phyloP scores from a whole-genome alignment of 1,284 basidiomycete genomes.

The Hemileia vastatrix region DNA sequence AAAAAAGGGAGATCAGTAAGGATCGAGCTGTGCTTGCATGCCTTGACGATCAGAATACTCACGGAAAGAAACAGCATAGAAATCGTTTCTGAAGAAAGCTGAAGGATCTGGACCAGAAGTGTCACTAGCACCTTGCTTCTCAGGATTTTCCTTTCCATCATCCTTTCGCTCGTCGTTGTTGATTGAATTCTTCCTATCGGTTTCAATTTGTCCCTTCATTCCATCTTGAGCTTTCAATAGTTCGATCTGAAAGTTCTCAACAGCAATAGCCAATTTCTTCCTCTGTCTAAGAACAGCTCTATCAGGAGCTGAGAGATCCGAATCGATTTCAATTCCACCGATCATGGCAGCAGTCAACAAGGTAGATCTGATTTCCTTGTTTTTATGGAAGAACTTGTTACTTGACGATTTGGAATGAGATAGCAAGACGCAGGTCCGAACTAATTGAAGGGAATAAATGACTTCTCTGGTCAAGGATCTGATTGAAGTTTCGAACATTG shows the following conservation, averaged over 20 bases:
- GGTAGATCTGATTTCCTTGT: background rate
- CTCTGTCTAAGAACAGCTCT: background rate
- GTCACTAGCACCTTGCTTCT: background rate
- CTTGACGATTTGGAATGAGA: conserved; percentile 4
- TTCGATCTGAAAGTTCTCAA: background rate
- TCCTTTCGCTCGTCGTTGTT: background rate
- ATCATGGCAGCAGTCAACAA: background rate
- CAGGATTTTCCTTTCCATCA: background rate
- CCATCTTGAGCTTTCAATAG: background rate
- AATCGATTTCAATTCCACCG: background rate
- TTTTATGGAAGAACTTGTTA: background rate
- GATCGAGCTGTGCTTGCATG: background rate
- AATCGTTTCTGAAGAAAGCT: conserved; percentile 28
- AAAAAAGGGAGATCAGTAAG: background rate
- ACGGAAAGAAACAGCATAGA: conserved; percentile 30
- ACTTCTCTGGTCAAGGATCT: conserved; percentile 23
- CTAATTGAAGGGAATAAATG: conserved; percentile 18
- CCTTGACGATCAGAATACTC: background rate
- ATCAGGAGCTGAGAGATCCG: background rate
- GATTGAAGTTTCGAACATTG: no score
- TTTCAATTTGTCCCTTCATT: background rate
- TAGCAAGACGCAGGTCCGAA: conserved; percentile 19
- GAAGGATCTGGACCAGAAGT: background rate
- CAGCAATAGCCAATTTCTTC: background rate
- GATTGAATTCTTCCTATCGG: background rate